phyloP scores from a whole-genome alignment of 2,329 filamentous ascomycete species.

The Lecanoromycetidae sp. region DNA sequence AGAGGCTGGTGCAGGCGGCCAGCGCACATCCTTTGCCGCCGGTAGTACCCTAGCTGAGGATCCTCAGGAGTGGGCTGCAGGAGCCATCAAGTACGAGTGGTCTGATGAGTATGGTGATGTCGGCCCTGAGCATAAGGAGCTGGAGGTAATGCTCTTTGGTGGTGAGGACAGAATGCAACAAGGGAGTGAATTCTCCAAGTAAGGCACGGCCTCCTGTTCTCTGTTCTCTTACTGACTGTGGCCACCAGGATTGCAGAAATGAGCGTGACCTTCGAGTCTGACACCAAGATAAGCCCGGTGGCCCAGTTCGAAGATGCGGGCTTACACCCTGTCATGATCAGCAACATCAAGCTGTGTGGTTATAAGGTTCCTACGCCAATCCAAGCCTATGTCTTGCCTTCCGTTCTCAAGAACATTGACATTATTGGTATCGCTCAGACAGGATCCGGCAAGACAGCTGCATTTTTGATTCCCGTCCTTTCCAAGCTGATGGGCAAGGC shows the following conservation, averaged over 20 bases:
- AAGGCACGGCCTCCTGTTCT: conserved; percentile 24
- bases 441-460: conserved; percentile 95
- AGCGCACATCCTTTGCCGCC: not conserved
- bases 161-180: conserved; percentile 35
- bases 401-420: conserved; percentile 64
- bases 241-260: conserved; percentile 33
- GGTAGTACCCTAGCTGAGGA: conserved; percentile 18
- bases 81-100: conserved; percentile 68
- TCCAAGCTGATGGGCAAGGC: conserved; percentile 93
- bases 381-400: conserved; percentile 72
- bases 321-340: conserved; percentile 69
- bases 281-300: conserved; percentile 37
- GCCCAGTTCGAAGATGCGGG: conserved; percentile 61
- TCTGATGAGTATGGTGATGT: conserved; percentile 76
- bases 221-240: not conserved
- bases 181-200: conserved; percentile 42
- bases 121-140: conserved; percentile 54
- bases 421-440: conserved; percentile 87
- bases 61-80: conserved; percentile 35
- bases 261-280: conserved; percentile 40
- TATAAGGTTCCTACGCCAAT: conserved; percentile 73
- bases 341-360: conserved; percentile 61
- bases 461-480: conserved; percentile 78
- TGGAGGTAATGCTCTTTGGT: conserved; percentile 67
- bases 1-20: conserved; percentile 13